Conservation (phyloP, 1,139 yeast species). For the Suhomyces panamericanus region DNA sequence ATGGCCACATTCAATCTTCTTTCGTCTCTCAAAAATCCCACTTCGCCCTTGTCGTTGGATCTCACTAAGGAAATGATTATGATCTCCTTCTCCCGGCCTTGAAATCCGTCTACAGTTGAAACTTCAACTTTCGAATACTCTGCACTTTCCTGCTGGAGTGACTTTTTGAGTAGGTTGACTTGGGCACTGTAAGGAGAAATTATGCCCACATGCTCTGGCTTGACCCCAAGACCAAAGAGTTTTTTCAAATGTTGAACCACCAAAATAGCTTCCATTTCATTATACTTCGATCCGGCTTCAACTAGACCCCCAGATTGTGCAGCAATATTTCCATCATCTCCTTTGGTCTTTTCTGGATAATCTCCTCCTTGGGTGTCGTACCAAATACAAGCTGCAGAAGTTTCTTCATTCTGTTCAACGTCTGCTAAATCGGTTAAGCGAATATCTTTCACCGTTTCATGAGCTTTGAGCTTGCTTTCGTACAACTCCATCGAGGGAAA, state of each 20-base stretch:
- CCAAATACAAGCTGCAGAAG: constrained; percentile 55
- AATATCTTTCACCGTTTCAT: constrained; percentile 53
- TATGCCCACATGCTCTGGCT: constrained; percentile 62
- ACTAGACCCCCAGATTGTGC: constrained; percentile 7
- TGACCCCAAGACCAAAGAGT: constrained; percentile 50
- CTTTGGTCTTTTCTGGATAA: constrained; percentile 58
- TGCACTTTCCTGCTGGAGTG: constrained; percentile 29
- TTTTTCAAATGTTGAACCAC: constrained; percentile 56
- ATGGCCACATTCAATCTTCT: constrained; percentile 83
- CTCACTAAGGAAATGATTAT: constrained; percentile 63
- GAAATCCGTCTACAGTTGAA: constrained; percentile 51
- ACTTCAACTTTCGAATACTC: constrained; percentile 31
- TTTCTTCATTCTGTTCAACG: constrained; percentile 44
- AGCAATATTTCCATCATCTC: constrained; percentile 34
- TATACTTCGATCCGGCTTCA: constrained; percentile 54
- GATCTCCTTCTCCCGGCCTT: constrained; percentile 60
- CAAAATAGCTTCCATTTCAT: constrained; percentile 69
- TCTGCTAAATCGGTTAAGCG: constrained; percentile 56
- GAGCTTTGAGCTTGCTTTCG: constrained; percentile 62
- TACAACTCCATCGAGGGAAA: constrained; percentile 76
- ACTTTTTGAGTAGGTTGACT: constrained; percentile 58
- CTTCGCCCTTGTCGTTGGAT: constrained; percentile 48
- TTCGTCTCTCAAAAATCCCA: constrained; percentile 59
- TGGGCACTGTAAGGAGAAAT: constrained; percentile 92
- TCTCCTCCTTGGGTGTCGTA: constrained; percentile 94